These are phyloP conservation scores for Larix kaempferi DNA, from an alignment of 75 land plant genomes.

Conservation along the genomic window DNA sequence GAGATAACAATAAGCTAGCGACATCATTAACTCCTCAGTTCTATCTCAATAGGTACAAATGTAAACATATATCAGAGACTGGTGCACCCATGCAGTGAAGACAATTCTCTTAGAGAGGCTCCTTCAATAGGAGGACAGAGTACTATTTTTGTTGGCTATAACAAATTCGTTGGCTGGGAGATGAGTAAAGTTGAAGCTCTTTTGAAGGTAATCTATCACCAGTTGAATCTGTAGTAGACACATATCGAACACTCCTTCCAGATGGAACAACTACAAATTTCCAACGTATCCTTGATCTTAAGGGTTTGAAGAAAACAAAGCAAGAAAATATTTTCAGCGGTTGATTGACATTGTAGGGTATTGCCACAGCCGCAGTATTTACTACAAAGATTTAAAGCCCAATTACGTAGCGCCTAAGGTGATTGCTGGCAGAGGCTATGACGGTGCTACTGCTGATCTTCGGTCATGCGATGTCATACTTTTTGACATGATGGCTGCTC, in stretches of 20 bases:
- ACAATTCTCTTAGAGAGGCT: conserved; percentile 86
- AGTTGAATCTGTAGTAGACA: conserved; percentile 91
- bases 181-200: conserved; percentile 99
- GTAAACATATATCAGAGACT: conserved; percentile 97
- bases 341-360: no score
- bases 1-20: no score
- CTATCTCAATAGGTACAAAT: conserved; percentile 84
- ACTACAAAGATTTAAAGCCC: no score
- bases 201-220: conserved; percentile 86
- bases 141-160: conserved; percentile 76
- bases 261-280: conserved; percentile 93
- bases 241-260: conserved; percentile 91
- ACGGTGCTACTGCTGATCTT: no score
- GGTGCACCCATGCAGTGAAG: conserved; percentile 99
- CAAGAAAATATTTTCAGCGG: no score
- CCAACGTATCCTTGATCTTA: conserved; percentile 92
- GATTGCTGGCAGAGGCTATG: no score
- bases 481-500: no score
- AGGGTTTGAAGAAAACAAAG: no score
- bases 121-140: conserved; percentile 88
- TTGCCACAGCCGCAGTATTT: no score
- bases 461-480: no score
- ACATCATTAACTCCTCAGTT: conserved; percentile 97
- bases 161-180: conserved; percentile 92
- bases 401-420: no score